Conservation (phyloP, 768 basidiomycete species). For the Roridomyces roridus region DNA sequence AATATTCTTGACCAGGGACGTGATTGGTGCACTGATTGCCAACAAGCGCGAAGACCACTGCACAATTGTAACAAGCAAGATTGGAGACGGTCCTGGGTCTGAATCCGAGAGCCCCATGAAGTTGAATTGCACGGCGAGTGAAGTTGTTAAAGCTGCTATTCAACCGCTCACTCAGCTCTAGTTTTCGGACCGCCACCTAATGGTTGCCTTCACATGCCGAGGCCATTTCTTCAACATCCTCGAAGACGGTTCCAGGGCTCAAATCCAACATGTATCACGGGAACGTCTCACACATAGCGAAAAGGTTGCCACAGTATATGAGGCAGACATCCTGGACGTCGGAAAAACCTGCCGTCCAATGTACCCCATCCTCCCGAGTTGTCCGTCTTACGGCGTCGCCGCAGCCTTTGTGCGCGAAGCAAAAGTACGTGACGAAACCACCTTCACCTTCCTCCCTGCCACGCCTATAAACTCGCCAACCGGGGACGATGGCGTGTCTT, state of each 20-base stretch:
- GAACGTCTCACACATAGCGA: slow-evolving; percentile 3
- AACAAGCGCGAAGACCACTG: neutral
- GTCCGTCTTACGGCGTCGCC: slow-evolving; percentile 13
- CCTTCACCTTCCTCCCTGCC: slow-evolving; percentile 8
- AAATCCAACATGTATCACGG: slow-evolving; percentile 18
- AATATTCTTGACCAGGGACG: slow-evolving; percentile 7
- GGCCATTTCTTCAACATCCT: slow-evolving; percentile 16
- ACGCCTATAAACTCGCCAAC: slow-evolving; percentile 1
- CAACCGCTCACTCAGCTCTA: neutral
- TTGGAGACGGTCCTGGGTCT: neutral
- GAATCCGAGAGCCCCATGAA: neutral
- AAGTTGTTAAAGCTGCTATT: neutral
- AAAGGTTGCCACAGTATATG: neutral
- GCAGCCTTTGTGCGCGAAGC: slow-evolving; percentile 14
- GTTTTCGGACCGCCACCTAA: neutral
- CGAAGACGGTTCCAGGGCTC: slow-evolving; percentile 8
- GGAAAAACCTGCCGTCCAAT: neutral
- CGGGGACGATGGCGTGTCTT: slow-evolving; percentile 10
- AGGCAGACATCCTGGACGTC: neutral
- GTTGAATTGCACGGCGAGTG: neutral
- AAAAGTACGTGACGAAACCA: too few relatives aligned
- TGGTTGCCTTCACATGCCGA: neutral
- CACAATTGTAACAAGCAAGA: neutral
- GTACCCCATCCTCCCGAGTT: slow-evolving; percentile 7
- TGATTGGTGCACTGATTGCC: slow-evolving; percentile 2